phyloP scores from a whole-genome alignment of 2,329 filamentous ascomycete genomes.

The Fusarium camptoceras region DNA sequence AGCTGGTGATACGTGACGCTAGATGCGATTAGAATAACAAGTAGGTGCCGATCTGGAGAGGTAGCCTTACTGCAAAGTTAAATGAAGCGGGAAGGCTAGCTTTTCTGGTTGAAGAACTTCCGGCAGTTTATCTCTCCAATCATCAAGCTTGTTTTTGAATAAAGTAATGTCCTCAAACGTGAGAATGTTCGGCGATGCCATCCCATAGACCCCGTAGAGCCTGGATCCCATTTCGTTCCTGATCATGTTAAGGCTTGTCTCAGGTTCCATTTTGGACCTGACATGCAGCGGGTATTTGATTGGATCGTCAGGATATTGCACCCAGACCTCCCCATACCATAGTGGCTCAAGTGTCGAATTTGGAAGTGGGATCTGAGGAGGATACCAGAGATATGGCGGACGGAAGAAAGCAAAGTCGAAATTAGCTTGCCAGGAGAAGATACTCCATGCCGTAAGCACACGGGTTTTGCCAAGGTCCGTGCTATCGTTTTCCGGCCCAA shows the following conservation, averaged over 20 bases:
- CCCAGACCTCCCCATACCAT: neutral
- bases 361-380: neutral
- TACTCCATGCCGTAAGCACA: neutral
- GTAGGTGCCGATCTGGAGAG: neutral
- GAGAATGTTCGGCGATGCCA: too few relatives aligned
- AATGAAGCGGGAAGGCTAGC: neutral
- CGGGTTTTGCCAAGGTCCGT: neutral
- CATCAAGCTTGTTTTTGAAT: neutral
- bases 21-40: rapidly evolving
- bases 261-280: neutral
- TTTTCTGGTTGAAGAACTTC: neutral
- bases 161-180: neutral
- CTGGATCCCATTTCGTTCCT: neutral
- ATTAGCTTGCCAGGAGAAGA: neutral
- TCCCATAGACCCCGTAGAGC: neutral
- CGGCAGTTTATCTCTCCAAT: neutral
- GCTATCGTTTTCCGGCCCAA: neutral
- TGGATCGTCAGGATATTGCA: neutral
- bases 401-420: neutral
- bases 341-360: neutral
- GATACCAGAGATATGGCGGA: neutral
- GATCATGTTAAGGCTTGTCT: neutral
- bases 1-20: neutral
- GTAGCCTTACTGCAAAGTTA: neutral
- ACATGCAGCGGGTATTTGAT: neutral